Evolutionary conservation across 78 protist genomes (phyloP).

Genomic region (Creolimax fragrantissima): DNA sequence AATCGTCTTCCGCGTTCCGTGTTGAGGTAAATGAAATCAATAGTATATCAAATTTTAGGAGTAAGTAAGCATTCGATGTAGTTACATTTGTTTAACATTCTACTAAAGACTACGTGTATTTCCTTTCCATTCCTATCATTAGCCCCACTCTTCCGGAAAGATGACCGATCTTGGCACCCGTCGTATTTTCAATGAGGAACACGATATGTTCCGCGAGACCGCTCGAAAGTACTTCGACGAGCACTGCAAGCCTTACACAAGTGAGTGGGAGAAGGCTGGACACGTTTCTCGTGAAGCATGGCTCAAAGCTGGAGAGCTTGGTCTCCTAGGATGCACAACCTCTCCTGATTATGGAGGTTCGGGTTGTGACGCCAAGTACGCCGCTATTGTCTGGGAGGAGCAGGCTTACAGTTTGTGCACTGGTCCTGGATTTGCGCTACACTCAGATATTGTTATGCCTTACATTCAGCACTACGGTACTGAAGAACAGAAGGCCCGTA

Average conservation of each 20-base stretch:
- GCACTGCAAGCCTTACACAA: background rate
- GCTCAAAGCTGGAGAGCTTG: constrained; percentile 33
- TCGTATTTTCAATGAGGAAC: constrained; percentile 29
- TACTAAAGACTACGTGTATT: too few relatives aligned
- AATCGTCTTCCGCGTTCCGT: background rate
- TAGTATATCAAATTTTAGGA: too few relatives aligned
- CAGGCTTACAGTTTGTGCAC: constrained; percentile 25
- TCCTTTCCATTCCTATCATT: too few relatives aligned
- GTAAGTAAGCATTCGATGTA: too few relatives aligned
- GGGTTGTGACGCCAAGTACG: constrained; percentile 1
- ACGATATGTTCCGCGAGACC: constrained; percentile 31
- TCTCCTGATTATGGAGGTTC: constrained; percentile 28
- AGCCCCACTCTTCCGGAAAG: background rate
- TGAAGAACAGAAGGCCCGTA: constrained; percentile 27
- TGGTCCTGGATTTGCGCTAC: constrained; percentile 40
- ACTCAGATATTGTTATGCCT: constrained; percentile 32
- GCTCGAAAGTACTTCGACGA: constrained; percentile 35
- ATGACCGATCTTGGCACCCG: constrained; percentile 23
- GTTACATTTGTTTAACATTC: too few relatives aligned
- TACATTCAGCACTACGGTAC: constrained; percentile 35
- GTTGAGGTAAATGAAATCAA: too few relatives aligned
- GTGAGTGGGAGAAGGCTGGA: constrained; percentile 30
- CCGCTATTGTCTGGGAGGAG: constrained; percentile 41
- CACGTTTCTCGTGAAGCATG: constrained; percentile 7
- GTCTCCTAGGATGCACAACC: constrained; percentile 3